Evolutionary conservation across 208 protist genomes (phyloP).

Genomic region (Giardia duodenalis): DNA sequence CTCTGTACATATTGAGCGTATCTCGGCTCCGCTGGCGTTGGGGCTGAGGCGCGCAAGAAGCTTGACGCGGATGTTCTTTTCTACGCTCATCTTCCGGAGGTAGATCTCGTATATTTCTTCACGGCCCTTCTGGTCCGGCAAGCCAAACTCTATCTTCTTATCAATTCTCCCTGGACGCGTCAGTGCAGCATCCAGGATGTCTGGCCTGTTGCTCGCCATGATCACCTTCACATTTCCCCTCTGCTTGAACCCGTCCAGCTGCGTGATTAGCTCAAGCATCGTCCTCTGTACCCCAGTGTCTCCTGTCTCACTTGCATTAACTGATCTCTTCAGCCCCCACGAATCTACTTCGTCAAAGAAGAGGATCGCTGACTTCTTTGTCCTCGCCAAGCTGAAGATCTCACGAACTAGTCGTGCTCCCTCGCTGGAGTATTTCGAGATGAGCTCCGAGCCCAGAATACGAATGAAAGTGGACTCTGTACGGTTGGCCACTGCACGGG

Average conservation of each 20-base stretch:
- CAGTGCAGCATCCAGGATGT: conserved; percentile 96
- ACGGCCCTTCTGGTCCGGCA: conserved; percentile 90
- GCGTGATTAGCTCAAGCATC: conserved; percentile 99
- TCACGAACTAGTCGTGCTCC: conserved; percentile 96
- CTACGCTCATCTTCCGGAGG: conserved; percentile 81
- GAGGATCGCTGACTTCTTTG: conserved; percentile 96
- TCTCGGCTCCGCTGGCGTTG: conserved; percentile 87
- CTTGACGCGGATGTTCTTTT: conserved; percentile 91
- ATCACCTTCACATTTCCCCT: conserved; percentile 83
- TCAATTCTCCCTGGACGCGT: conserved; percentile 95
- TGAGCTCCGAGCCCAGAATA: conserved; percentile 97
- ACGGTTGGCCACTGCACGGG: conserved; percentile 94
- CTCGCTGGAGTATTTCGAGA: conserved; percentile 95
- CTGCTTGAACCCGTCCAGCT: conserved; percentile 98
- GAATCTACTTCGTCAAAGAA: conserved; percentile 99
- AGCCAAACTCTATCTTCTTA: conserved; percentile 90
- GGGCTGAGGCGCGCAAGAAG: conserved; percentile 92
- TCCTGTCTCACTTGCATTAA: conserved; percentile 56
- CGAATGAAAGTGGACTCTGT: conserved; percentile 98
- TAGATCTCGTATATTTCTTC: conserved; percentile 95
- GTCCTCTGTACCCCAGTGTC: conserved; percentile 98
- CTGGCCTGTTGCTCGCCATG: conserved; percentile 98
- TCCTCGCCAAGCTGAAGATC: conserved; percentile 93
- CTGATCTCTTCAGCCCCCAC: conserved; percentile 72
- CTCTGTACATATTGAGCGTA: conserved; percentile 94